Evolutionary conservation across 2,329 filamentous ascomycete species (phyloP), one percentile per base, ranked within the genome.

Genomic region (Paecilomyces sp.): DNA sequence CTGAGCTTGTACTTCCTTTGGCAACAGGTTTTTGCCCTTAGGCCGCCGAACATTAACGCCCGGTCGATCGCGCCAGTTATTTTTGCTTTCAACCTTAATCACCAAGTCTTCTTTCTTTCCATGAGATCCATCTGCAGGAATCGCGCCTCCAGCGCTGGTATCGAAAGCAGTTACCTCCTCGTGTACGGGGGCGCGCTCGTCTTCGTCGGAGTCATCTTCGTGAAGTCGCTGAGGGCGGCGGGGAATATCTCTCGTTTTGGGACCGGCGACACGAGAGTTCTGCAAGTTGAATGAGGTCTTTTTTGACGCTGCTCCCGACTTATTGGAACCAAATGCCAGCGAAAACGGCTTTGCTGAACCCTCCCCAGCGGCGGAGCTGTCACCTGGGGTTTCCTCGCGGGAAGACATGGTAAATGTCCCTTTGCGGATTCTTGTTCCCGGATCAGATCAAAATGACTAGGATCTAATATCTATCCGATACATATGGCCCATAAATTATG

Each of bases 11-110:
- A 83, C 83, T 62, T 83, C 83, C 6, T 67, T 72, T n/a, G 84
- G 85, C n/a, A 87, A 75, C 13, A 83, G 71, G 69, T 84, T 86
- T 71, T 79, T 85, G 64, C 81, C 76, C 60, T 76, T 68, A 64
- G 68, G 84, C 80, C 68, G 88, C 81, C 79, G 85, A 84, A 58
- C 85, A 58, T 70, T 74, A 2, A 65, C 63, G 3, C 74, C 70
- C 3, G 73, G 65, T 6, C 74, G 68, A 59, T 77, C 71, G 56
- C 74, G 71, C 63, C 92, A 87, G 79, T 97, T 94, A 73, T 97
- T 97, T 71, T 85, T 87, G 69, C 87, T 90, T 75, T 91, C 89
- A 62, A 92, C 89, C 69, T 90, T 88, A 33, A 85, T 85, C 69
- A 93, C 91, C 78, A 92, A 85, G 64, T 88, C 85, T 69, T 88